A percentile compares a stretch with the other conserved stretches of the same genome.
phyloP scores from a whole-genome alignment of 495 filamentous ascomycete species.

The Collariella sp. region DNA sequence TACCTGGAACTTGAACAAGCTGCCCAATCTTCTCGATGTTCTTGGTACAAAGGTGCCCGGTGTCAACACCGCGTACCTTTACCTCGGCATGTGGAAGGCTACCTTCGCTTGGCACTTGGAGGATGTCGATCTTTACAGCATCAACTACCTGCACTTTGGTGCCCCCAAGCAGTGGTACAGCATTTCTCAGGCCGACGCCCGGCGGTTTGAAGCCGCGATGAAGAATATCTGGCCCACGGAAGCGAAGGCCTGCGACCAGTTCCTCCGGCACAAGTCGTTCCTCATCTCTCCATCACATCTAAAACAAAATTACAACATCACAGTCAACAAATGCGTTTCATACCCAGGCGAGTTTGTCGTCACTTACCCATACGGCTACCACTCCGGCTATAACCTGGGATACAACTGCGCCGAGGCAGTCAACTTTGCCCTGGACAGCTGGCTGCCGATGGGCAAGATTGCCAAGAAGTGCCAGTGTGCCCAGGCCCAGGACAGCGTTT shows the following conservation, averaged over 20 bases:
- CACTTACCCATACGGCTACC: conserved; percentile 96
- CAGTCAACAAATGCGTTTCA: conserved; percentile 91
- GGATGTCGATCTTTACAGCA: conserved; percentile 97
- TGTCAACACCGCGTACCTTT: conserved; percentile 97
- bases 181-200: conserved; percentile 93
- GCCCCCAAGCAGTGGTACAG: conserved; percentile 99
- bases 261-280: conserved; percentile 95
- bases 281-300: conserved; percentile 89
- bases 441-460: conserved; percentile 88
- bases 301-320: conserved; percentile 81
- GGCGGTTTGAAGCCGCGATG: conserved; percentile 91
- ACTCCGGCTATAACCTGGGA: conserved; percentile 94
- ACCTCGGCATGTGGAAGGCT: conserved; percentile 98
- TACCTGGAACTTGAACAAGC: conserved; percentile 87
- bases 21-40: conserved; percentile 88
- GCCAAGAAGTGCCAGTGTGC: conserved; percentile 97
- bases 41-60: conserved; percentile 91
- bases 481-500: conserved; percentile 79
- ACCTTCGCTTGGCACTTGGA: conserved; percentile 99
- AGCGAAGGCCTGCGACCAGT: conserved; percentile 94
- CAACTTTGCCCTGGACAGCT: conserved; percentile 92
- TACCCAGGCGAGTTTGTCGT: conserved; percentile 98
- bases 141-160: conserved; percentile 98
- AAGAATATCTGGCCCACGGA: conserved; percentile 90
- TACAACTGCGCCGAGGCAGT: conserved; percentile 99